Conservation (phyloP, 163 green algal species). For the Coccomyxa subellipsoidea region DNA sequence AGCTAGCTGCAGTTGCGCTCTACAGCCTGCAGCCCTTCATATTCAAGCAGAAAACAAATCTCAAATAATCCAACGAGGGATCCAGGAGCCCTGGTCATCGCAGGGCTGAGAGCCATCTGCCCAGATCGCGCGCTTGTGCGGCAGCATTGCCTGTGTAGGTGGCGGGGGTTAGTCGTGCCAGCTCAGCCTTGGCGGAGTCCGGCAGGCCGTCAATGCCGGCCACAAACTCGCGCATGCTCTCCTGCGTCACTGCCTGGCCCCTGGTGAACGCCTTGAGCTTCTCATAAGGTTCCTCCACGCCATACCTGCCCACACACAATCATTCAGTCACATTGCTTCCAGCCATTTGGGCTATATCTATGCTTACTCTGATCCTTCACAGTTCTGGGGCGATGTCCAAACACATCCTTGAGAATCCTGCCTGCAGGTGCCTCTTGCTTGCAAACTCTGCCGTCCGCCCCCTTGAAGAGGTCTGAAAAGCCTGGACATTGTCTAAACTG, state of each 20-base stretch:
- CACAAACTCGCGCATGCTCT: constrained; percentile 78
- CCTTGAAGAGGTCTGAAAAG: no score
- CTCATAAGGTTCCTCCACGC: constrained; percentile 94
- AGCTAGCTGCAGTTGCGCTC: not conserved
- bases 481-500: no score
- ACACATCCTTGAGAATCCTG: no score
- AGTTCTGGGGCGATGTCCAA: no score
- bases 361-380: no score
- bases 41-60: not conserved
- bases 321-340: no score
- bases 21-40: not conserved
- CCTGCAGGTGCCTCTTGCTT: no score
- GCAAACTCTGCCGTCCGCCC: no score
- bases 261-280: constrained; percentile 98
- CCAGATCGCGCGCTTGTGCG: constrained; percentile 40
- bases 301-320: constrained; percentile 65
- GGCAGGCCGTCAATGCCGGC: constrained; percentile 71
- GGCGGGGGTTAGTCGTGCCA: constrained; percentile 75
- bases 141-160: constrained; percentile 92
- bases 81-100: not conserved
- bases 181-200: constrained; percentile 42
- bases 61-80: not conserved
- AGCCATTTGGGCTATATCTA: no score
- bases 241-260: constrained; percentile 73
- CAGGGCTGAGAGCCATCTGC: not conserved